These are phyloP conservation scores for Penicillium samsonianum DNA, from an alignment of 495 filamentous ascomycete species.

Conservation along the genomic window DNA sequence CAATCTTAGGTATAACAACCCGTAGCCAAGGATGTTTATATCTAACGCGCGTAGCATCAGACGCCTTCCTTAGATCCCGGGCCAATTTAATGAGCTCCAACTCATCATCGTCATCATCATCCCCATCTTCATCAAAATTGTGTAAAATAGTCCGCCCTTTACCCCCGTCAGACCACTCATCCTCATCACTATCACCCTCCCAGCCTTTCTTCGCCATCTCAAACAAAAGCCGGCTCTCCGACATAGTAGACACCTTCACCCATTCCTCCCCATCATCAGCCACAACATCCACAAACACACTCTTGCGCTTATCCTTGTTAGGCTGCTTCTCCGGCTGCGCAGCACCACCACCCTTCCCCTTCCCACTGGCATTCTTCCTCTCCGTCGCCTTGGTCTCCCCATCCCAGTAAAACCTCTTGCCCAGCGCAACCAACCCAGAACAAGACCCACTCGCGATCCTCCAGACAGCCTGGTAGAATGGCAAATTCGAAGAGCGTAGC, in stretches of 20 bases:
- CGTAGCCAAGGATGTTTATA: constrained; percentile 60
- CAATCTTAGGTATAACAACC: constrained; percentile 62
- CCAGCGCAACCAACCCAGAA: constrained; percentile 50
- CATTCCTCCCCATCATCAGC: constrained; percentile 57
- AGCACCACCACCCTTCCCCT: constrained; percentile 17
- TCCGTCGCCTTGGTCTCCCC: constrained; percentile 20
- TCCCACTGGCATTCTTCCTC: constrained; percentile 28
- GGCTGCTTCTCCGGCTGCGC: constrained; percentile 32
- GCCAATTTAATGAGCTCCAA: constrained; percentile 59
- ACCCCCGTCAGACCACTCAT: constrained; percentile 42
- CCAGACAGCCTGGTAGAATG: constrained; percentile 60
- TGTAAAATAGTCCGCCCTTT: constrained; percentile 34
- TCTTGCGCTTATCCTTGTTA: constrained; percentile 43
- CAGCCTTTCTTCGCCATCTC: constrained; percentile 67
- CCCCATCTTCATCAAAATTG: constrained; percentile 31
- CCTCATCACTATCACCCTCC: constrained; percentile 44
- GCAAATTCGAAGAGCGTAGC: constrained; percentile 58
- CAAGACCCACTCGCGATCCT: constrained; percentile 49
- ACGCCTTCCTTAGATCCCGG: constrained; percentile 53
- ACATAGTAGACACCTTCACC: constrained; percentile 64
- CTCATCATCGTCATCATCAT: constrained; percentile 46
- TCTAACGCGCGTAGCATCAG: constrained; percentile 53
- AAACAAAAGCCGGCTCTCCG: constrained; percentile 56
- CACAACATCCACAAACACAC: constrained; percentile 51
- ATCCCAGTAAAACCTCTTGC: constrained; percentile 58